Percentiles rank a stretch among this genome's conserved stretches.
These are phyloP conservation scores for Omphalotus olearius DNA, from an alignment of 1,284 basidiomycete genomes.

Conservation along the genomic window DNA sequence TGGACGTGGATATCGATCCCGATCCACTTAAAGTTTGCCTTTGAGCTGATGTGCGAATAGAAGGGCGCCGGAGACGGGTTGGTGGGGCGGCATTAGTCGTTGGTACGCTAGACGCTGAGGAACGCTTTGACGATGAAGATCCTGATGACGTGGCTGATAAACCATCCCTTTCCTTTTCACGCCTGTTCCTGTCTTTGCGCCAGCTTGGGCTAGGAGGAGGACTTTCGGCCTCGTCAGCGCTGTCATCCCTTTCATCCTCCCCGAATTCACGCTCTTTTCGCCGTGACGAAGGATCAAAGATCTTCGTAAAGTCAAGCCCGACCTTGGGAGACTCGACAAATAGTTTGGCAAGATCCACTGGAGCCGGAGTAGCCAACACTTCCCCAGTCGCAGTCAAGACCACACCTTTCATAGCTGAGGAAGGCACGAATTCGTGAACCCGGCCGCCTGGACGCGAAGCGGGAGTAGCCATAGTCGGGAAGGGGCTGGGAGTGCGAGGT, in stretches of 20 bases:
- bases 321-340: constrained; percentile 63
- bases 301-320: constrained; percentile 67
- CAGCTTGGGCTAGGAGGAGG: constrained; percentile 37
- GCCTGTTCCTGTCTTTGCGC: constrained; percentile 28
- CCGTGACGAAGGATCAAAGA: constrained; percentile 53
- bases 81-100: constrained; percentile 23
- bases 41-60: constrained; percentile 30
- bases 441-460: constrained; percentile 16
- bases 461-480: constrained; percentile 35
- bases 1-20: constrained; percentile 19
- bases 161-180: constrained; percentile 14
- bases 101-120: background rate
- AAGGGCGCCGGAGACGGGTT: constrained; percentile 39
- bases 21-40: constrained; percentile 18
- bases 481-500: constrained; percentile 18
- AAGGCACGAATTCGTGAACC: constrained; percentile 26
- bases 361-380: constrained; percentile 61
- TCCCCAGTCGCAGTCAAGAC: constrained; percentile 73
- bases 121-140: constrained; percentile 16
- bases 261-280: constrained; percentile 14
- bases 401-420: constrained; percentile 80
- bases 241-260: constrained; percentile 8
- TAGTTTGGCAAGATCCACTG: constrained; percentile 56
- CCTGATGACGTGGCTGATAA: constrained; percentile 6
- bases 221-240: constrained; percentile 13